These are phyloP conservation scores for Colletotrichum tropicale DNA, from an alignment of 2,329 filamentous ascomycete species.

Conservation along the genomic window DNA sequence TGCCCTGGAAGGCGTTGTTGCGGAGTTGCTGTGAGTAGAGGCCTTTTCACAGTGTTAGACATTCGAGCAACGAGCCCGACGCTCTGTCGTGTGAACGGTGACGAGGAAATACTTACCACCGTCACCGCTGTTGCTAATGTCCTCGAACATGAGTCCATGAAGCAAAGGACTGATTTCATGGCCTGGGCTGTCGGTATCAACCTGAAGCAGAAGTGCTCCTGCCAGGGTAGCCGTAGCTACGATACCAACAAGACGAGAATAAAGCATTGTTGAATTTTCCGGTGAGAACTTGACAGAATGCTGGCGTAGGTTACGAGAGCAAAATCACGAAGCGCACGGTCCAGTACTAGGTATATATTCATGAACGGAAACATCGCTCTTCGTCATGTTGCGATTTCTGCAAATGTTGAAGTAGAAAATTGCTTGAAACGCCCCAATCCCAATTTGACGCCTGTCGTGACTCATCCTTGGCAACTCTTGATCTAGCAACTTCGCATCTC, in stretches of 20 bases:
- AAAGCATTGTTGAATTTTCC: background rate
- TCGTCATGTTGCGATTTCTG: rapidly evolving
- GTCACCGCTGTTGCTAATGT: background rate
- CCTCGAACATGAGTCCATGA: background rate
- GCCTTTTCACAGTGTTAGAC: background rate
- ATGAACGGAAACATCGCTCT: rapidly evolving
- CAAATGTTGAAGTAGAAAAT: rapidly evolving
- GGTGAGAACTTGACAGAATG: background rate
- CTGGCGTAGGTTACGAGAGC: rapidly evolving
- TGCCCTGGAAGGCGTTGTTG: background rate
- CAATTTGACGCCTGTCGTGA: background rate
- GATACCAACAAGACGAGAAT: background rate
- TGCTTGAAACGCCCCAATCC: background rate
- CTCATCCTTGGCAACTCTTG: background rate
- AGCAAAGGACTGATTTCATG: background rate
- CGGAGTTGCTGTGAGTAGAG: background rate
- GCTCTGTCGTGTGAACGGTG: rapidly evolving
- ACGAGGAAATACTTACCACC: background rate
- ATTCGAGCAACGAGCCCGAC: background rate
- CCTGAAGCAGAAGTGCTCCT: background rate
- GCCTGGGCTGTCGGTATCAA: background rate
- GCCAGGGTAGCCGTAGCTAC: background rate
- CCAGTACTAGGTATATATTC: background rate
- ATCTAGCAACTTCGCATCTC: background rate
- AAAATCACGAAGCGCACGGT: rapidly evolving